Conservation (phyloP, 331 rosid genomes). For the Dryas integrifolia region DNA sequence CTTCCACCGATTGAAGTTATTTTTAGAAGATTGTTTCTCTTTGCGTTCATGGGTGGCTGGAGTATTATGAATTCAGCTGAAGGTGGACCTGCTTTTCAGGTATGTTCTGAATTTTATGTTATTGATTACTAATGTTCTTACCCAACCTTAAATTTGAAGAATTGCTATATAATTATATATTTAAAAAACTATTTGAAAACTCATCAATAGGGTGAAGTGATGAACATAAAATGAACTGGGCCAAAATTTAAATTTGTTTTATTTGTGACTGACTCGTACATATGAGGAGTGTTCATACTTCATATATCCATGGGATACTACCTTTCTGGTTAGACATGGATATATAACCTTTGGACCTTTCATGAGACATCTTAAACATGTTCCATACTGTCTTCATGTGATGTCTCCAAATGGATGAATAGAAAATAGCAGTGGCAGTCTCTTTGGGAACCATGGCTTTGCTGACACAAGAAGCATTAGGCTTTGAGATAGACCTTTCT, state of each 20-base stretch:
- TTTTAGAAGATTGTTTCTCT: constrained; percentile 86
- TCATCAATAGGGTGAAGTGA: no score
- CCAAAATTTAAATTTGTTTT: neutral
- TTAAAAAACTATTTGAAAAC: no score
- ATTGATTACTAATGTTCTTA: neutral
- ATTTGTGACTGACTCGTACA: neutral
- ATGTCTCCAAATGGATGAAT: neutral
- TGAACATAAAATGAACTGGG: neutral
- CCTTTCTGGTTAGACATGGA: neutral
- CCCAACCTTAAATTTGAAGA: neutral
- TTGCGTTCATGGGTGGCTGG: constrained; percentile 97
- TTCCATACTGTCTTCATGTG: neutral
- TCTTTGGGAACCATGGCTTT: constrained; percentile 10
- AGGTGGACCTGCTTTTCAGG: constrained; percentile 99
- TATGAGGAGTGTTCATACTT: neutral
- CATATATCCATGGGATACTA: no score
- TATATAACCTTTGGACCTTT: neutral
- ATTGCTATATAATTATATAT: no score
- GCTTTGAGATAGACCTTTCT: neutral
- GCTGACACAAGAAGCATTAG: neutral
- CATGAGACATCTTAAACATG: neutral
- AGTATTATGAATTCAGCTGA: constrained; percentile 95
- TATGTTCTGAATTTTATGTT: constrained; percentile 35
- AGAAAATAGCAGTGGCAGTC: neutral
- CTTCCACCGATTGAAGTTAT: constrained; percentile 77